Conservation (phyloP, 345 rosid genomes). For the Eucalyptus polybractea region DNA sequence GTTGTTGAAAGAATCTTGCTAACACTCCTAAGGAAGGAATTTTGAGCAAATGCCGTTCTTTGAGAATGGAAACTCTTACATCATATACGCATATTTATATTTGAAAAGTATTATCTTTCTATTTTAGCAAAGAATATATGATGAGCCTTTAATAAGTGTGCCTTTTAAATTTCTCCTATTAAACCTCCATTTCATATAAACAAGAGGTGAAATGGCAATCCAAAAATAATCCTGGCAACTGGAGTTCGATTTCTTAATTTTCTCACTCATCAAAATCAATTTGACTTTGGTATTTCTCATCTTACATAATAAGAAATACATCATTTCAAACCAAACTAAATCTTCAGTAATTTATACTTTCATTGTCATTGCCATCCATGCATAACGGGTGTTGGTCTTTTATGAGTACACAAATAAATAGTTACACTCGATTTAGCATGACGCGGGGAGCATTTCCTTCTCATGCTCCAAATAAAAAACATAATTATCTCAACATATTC, state of each 20-base stretch:
- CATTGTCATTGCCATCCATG: neutral
- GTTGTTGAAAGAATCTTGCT: neutral
- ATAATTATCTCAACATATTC: neutral
- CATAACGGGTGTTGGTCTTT: neutral
- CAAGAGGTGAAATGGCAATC: neutral
- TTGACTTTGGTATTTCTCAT: neutral
- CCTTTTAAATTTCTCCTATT: neutral
- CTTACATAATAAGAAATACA: neutral
- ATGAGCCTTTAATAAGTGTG: neutral
- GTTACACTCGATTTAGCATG: neutral
- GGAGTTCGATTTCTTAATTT: neutral
- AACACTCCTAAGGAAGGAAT: neutral
- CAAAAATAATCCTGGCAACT: fast-evolving
- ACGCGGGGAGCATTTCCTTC: neutral
- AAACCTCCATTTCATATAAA: neutral
- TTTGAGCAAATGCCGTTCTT: neutral
- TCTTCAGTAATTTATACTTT: neutral
- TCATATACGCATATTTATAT: neutral
- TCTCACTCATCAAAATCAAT: neutral
- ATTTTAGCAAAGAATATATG: too few relatives aligned
- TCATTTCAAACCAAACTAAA: neutral
- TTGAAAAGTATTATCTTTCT: neutral
- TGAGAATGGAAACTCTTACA: neutral
- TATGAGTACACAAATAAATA: neutral
- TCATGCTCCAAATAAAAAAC: neutral